Evolutionary conservation across 202 grass and related monocot genomes (phyloP).

Genomic region (Zoysia matrella): DNA sequence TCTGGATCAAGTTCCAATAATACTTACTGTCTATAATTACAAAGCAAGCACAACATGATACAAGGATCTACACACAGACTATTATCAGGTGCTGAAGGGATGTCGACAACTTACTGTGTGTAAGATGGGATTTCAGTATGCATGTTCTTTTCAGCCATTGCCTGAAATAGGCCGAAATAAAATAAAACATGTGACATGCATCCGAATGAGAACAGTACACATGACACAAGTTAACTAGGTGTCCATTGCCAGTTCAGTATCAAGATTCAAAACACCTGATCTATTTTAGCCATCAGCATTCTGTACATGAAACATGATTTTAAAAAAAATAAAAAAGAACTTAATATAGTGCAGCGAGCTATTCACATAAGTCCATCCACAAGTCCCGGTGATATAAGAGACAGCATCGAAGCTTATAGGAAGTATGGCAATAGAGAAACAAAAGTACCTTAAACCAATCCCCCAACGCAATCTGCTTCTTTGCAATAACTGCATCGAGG

Average conservation of each 20-base stretch:
- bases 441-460: slow-evolving; percentile 83
- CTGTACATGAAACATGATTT: not conserved
- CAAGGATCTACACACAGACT: slow-evolving; percentile 26
- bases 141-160: slow-evolving; percentile 70
- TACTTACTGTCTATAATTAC: slow-evolving; percentile 34
- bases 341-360: slow-evolving; percentile 11
- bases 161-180: slow-evolving; percentile 53
- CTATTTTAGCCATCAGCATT: slow-evolving; percentile 9
- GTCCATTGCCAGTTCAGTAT: slow-evolving; percentile 14
- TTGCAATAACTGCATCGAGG: slow-evolving; percentile 75
- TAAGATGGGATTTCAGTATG: slow-evolving; percentile 75
- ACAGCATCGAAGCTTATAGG: slow-evolving; percentile 12
- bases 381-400: slow-evolving; percentile 1
- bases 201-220: slow-evolving; percentile 10
- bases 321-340: not conserved
- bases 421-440: slow-evolving; percentile 22
- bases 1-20: slow-evolving; percentile 55
- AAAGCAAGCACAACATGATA: not conserved
- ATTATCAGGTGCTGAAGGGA: slow-evolving; percentile 30
- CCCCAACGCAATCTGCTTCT: slow-evolving; percentile 62
- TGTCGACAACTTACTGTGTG: slow-evolving; percentile 63
- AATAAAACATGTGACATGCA: slow-evolving; percentile 9
- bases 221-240: slow-evolving; percentile 19
- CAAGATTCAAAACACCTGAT: slow-evolving; percentile 25
- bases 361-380: slow-evolving; percentile 35